These are phyloP conservation scores for Suhomyces wounanorum DNA, from an alignment of 1,139 yeast species.

Conservation along the genomic window DNA sequence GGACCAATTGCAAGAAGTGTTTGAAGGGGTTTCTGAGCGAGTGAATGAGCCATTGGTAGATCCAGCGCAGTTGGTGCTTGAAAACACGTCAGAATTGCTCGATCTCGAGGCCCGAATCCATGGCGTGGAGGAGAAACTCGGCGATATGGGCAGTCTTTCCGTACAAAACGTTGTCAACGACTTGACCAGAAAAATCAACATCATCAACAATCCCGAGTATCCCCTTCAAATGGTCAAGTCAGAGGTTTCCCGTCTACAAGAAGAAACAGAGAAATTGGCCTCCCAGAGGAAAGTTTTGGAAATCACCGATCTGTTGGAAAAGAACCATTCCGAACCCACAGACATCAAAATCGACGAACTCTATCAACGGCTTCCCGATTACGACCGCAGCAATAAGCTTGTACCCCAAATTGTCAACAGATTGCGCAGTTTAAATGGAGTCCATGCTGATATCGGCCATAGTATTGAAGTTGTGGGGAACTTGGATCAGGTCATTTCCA, in stretches of 20 bases:
- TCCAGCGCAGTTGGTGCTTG: not conserved
- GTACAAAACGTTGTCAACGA: slow-evolving; percentile 33
- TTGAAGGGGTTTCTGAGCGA: not conserved
- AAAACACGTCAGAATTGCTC: slow-evolving; percentile 15
- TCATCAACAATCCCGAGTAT: slow-evolving; percentile 40
- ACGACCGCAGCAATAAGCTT: slow-evolving; percentile 33
- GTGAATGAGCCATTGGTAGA: slow-evolving; percentile 8
- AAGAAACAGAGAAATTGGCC: slow-evolving; percentile 22
- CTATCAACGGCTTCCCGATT: slow-evolving; percentile 35
- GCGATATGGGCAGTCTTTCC: slow-evolving; percentile 19
- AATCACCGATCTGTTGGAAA: slow-evolving; percentile 17
- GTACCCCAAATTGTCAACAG: slow-evolving; percentile 48
- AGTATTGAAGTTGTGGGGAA: slow-evolving; percentile 28
- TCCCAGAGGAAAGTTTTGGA: slow-evolving; percentile 19
- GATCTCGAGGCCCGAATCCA: slow-evolving; percentile 28
- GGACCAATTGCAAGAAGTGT: not conserved
- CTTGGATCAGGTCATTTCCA: slow-evolving; percentile 38
- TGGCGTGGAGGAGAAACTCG: slow-evolving; percentile 26
- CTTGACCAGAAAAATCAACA: slow-evolving; percentile 37
- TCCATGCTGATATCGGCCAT: slow-evolving; percentile 44
- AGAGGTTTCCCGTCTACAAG: slow-evolving; percentile 20
- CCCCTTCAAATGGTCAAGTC: slow-evolving; percentile 25
- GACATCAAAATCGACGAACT: slow-evolving; percentile 40
- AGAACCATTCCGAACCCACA: slow-evolving; percentile 2
- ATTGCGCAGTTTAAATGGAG: slow-evolving; percentile 43